Percentiles rank a stretch among this genome's conserved stretches.
These are phyloP conservation scores for Sporothrix euskadiensis DNA, from an alignment of 2,329 filamentous ascomycete genomes.

Conservation along the genomic window DNA sequence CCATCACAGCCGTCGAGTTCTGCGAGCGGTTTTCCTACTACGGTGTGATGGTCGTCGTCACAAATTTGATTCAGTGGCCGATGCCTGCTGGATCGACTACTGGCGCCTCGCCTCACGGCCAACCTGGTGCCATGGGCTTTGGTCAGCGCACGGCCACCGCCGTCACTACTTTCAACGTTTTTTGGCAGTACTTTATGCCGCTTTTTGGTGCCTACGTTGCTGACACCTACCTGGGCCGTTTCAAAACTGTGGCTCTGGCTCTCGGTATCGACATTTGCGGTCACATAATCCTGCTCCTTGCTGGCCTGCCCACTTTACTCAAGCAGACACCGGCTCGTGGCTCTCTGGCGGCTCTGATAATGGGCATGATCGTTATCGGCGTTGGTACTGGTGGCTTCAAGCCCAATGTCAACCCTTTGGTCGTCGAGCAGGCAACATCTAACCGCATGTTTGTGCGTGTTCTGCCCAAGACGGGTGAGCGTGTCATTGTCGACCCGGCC, in stretches of 20 bases:
- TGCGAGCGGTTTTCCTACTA: slow-evolving; percentile 76
- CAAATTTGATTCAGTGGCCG: slow-evolving; percentile 64
- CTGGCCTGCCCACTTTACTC: not conserved
- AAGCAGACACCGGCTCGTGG: not conserved
- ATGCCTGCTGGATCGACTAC: slow-evolving; percentile 57
- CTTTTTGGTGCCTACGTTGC: slow-evolving; percentile 55
- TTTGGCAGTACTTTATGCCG: slow-evolving; percentile 63
- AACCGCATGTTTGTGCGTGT: slow-evolving; percentile 57
- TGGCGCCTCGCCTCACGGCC: slow-evolving; percentile 47
- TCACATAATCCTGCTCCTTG: slow-evolving; percentile 10
- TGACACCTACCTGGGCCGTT: slow-evolving; percentile 65
- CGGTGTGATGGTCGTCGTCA: slow-evolving; percentile 61
- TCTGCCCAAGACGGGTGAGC: slow-evolving; percentile 54
- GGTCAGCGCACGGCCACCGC: slow-evolving; percentile 40
- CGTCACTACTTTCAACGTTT: slow-evolving; percentile 47
- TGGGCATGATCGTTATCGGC: slow-evolving; percentile 55
- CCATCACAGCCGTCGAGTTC: slow-evolving; percentile 66
- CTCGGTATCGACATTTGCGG: slow-evolving; percentile 60
- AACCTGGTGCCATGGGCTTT: slow-evolving; percentile 57
- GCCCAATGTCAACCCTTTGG: slow-evolving; percentile 67
- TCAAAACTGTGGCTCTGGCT: slow-evolving; percentile 65
- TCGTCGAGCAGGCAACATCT: slow-evolving; percentile 64
- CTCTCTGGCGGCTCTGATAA: slow-evolving; percentile 63
- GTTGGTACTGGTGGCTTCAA: slow-evolving; percentile 73
- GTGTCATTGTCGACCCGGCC: slow-evolving; percentile 65